phyloP scores from a whole-genome alignment of 345 rosid species.

The Populus simonii region DNA sequence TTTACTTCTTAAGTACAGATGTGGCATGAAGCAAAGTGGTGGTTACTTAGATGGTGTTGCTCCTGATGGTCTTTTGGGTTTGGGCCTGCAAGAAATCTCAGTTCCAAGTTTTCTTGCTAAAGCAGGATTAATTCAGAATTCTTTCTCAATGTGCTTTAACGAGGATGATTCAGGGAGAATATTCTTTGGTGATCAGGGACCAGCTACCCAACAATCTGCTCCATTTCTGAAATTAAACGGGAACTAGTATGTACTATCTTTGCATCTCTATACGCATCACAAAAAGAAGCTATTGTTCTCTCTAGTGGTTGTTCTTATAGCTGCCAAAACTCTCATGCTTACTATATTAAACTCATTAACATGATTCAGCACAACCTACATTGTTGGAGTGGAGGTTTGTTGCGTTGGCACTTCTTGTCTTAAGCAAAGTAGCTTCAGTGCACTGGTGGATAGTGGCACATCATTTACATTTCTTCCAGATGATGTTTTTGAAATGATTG shows the following conservation, averaged over 20 bases:
- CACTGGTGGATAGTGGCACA: conserved; percentile 75
- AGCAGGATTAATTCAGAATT: conserved; percentile 67
- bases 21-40: conserved; percentile 93
- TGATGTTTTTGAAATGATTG: conserved; percentile 46
- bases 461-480: conserved; percentile 80
- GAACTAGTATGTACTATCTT: conserved; percentile 48
- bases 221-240: conserved; percentile 53
- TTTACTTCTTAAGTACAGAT: conserved; percentile 39
- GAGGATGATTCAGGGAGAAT: conserved; percentile 80
- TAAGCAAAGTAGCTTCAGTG: conserved; percentile 50
- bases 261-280: neutral
- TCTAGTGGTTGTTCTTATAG: neutral
- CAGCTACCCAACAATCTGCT: conserved; percentile 61
- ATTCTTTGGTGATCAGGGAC: conserved; percentile 81
- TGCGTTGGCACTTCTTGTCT: conserved; percentile 73
- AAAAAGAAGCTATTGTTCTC: neutral
- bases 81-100: conserved; percentile 72
- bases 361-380: conserved; percentile 50
- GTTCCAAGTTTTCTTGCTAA: conserved; percentile 80
- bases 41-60: conserved; percentile 69
- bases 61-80: conserved; percentile 91
- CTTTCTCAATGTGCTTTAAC: conserved; percentile 83
- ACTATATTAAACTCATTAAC: conserved; percentile 1
- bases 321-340: conserved; percentile 10
- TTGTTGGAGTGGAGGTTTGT: conserved; percentile 67